Base-by-base conservation (phyloP, 2,329 filamentous ascomycete genomes). In the Immersiporthe knoxdaviesiana region DNA sequence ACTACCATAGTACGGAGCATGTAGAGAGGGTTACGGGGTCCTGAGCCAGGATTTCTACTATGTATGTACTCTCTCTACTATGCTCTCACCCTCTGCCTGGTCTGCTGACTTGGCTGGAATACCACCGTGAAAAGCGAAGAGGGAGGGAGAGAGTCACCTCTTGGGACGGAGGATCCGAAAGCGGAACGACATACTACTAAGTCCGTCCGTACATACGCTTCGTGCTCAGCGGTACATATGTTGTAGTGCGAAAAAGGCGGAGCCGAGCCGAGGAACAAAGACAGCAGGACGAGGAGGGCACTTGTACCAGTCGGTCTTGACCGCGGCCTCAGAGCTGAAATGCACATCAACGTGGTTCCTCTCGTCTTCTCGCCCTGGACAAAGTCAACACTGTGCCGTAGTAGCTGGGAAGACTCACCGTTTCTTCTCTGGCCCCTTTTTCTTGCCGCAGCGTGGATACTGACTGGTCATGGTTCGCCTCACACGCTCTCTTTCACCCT, bases 291-390 rank as follows among this genome's bases (percentile, higher is more conserved):
- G 41, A 44, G 41, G 41, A 44, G 14, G 44, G n/a, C 44, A n/a
- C 44, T 47, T 47, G 18, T 47, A 47, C 44, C 44, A 47, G 44
- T 47, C 21, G 16, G 30, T 14, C 30, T 37, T 37, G 56, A 37
- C 56, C 30, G 30, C 56, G 11, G 56, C 21, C n/a, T 59, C 32
- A 59, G 8, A 37, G 56, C 56, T 59, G 32, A 37, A n/a, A 63
- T 47, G 61, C 61, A 63, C 39, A 63, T 50, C 61, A 21, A 63
- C 61, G 61, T 63, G 61, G 56, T 59, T 30, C 56, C 32, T 27
- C 14, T 58, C 56, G 16, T 54, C 52, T 54, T 27, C 14, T 27
- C 21, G 24, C 24, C n/a, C 52, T 54, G 24, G 52, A 16, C 8
- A 14, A 2, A 6, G 37, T 39, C 11, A 39, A 47, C 44, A 21